Evolutionary conservation across 176 grass and related monocot species (phyloP), one percentile per base, ranked within the genome.

Genomic region (Saccharum officinarum): DNA sequence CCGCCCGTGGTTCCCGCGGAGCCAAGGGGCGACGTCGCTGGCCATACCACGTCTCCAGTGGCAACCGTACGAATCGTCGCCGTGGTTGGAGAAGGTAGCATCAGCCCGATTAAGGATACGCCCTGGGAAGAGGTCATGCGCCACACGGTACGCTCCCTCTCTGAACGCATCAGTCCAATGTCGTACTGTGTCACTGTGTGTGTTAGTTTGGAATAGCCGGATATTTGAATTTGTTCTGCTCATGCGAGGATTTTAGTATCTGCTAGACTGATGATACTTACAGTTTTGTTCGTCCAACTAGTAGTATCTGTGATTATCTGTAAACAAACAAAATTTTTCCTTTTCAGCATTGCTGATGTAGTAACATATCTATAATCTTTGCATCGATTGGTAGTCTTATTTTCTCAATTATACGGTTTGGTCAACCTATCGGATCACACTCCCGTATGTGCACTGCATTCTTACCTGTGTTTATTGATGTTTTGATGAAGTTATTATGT

Each of bases 121-220:
- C 87, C 96, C 34, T 98, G 88, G 93, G 91, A 95, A 68, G 87
- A 98, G 75, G 91, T 98, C 75, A 98, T 98, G 93, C 93, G 49
- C 40, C 96, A 98, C 22, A 94, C 93, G 65, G 91, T 98, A 85
- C 31, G 86, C 46, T 5, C 41, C 69, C 34, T 38, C 76, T 84
- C 59, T 80, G 40, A 84, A 77, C 64, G 40, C 39, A 20, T 40
- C 63, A 79, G 9, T 65, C 67, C 66, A 71, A 20, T 41, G 1
- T 34, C 31, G 15, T 79, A 54, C 38, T 38, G 3, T 70, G 4
- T 1, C 8, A 14, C 69, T 5, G 16, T 18, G 34, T 68, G 20
- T 36, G 30, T 50, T 50, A 15, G 16, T 81, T 49, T 52, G 33
- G 42, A 67, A 4, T 83, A 72, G 5, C 5, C 4, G 37, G 3